phyloP scores from a whole-genome alignment of 345 rosid genomes.

The Gynandropsis gynandra region DNA sequence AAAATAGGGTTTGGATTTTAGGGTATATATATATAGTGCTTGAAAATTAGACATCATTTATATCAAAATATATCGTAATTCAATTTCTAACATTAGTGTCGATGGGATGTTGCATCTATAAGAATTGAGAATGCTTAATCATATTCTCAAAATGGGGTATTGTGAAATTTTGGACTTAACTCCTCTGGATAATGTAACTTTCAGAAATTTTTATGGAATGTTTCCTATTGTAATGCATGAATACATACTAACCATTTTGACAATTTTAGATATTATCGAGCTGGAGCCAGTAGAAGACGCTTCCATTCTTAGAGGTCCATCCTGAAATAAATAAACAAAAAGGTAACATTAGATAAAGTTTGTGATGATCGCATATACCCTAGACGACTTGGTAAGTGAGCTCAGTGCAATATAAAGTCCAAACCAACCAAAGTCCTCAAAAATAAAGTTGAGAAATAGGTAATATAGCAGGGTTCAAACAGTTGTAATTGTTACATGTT shows the following conservation, averaged over 20 bases:
- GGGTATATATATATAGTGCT: too few relatives aligned
- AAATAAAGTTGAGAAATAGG: too few relatives aligned
- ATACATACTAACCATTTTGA: conserved; percentile 59
- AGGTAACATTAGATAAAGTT: not conserved
- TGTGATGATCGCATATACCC: conserved; percentile 5
- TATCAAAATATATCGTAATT: conserved; percentile 5
- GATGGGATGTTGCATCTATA: too few relatives aligned
- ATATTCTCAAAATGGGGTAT: too few relatives aligned
- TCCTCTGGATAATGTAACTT: conserved; percentile 12
- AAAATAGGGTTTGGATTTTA: conserved; percentile 72
- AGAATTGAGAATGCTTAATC: too few relatives aligned
- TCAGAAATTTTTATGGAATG: not conserved
- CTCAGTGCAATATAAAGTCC: conserved; percentile 1
- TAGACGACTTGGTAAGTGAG: conserved; percentile 1
- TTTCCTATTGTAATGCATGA: conserved; percentile 8
- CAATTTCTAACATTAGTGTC: not conserved
- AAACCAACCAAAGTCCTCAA: not conserved
- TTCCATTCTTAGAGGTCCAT: conserved; percentile 85
- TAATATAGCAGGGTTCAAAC: too few relatives aligned
- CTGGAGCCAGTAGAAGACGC: conserved; percentile 79
- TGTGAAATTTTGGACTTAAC: conserved; percentile 7
- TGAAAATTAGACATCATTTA: not conserved
- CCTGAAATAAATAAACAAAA: conserved; percentile 44
- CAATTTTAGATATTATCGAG: conserved; percentile 81
- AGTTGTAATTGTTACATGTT: too few relatives aligned